Conservation (phyloP, 2,329 filamentous ascomycete genomes). For the Eurotiales sp. region DNA sequence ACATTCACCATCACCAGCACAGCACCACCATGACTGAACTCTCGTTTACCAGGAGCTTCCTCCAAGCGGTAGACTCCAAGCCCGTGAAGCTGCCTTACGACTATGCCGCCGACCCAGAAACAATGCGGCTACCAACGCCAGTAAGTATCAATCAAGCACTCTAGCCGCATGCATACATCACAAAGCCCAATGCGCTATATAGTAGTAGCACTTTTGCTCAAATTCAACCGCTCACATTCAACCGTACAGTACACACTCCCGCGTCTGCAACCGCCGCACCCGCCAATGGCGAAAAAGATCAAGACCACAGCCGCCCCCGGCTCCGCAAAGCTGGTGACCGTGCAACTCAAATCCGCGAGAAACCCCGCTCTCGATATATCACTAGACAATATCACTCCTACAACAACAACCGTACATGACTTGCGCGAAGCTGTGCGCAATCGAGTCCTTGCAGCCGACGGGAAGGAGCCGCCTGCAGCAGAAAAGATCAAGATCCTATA, state of each 20-base stretch:
- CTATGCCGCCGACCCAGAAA: slow-evolving; percentile 81
- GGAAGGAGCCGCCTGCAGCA: slow-evolving; percentile 32
- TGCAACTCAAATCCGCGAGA: slow-evolving; percentile 56
- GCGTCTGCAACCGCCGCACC: slow-evolving; percentile 42
- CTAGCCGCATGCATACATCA: too few species aligned
- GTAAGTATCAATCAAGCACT: too few species aligned
- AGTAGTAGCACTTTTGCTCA: too few species aligned
- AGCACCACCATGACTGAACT: slow-evolving; percentile 72
- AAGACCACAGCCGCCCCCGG: slow-evolving; percentile 32
- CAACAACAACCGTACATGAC: slow-evolving; percentile 71
- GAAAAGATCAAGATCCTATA: slow-evolving; percentile 82
- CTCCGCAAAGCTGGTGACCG: slow-evolving; percentile 36
- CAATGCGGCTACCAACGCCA: slow-evolving; percentile 70
- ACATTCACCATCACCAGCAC: not conserved
- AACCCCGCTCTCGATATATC: slow-evolving; percentile 67
- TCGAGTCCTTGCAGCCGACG: slow-evolving; percentile 56
- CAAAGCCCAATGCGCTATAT: too few species aligned
- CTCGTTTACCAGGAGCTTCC: slow-evolving; percentile 77
- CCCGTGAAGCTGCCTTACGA: slow-evolving; percentile 80
- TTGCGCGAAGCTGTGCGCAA: slow-evolving; percentile 67
- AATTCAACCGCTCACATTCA: not conserved
- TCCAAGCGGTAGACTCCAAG: slow-evolving; percentile 72
- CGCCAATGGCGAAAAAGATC: slow-evolving; percentile 41
- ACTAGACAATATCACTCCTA: slow-evolving; percentile 57
- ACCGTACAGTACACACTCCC: slow-evolving; percentile 43